Conservation (phyloP, 1,284 basidiomycete genomes). For the Lignosus rhinocerotis region DNA sequence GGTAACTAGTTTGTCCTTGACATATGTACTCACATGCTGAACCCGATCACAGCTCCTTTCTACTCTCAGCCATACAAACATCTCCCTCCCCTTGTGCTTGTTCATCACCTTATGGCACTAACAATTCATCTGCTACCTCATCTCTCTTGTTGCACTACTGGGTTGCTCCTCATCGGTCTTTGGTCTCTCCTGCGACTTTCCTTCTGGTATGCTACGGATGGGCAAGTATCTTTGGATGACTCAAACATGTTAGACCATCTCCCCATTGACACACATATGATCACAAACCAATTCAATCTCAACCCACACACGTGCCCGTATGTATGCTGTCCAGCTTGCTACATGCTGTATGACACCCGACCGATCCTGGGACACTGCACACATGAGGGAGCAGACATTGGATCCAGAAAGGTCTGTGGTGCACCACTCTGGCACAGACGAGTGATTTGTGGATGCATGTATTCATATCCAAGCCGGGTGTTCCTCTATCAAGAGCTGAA, state of each 20-base stretch:
- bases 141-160: conserved; percentile 4
- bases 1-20: no score
- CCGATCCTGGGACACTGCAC: not conserved
- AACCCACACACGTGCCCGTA: conserved; percentile 8
- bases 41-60: not conserved
- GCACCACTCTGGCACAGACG: not conserved
- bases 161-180: conserved; percentile 2
- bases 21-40: not conserved
- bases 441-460: not conserved
- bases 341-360: not conserved
- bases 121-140: conserved; percentile 8
- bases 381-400: not conserved
- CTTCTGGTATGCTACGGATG: not conserved
- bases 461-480: conserved; percentile 4
- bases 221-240: not conserved
- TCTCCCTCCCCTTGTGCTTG: not conserved
- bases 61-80: not conserved
- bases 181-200: not conserved
- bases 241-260: not conserved
- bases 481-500: conserved; percentile 22
- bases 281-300: conserved; percentile 10
- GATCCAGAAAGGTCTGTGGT: conserved; percentile 5
- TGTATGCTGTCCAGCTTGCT: conserved; percentile 19
- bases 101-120: conserved; percentile 6
- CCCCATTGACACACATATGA: conserved; percentile 13